Evolutionary conservation across 495 filamentous ascomycete species (phyloP).

Genomic region (Trichoderma gamsii): DNA sequence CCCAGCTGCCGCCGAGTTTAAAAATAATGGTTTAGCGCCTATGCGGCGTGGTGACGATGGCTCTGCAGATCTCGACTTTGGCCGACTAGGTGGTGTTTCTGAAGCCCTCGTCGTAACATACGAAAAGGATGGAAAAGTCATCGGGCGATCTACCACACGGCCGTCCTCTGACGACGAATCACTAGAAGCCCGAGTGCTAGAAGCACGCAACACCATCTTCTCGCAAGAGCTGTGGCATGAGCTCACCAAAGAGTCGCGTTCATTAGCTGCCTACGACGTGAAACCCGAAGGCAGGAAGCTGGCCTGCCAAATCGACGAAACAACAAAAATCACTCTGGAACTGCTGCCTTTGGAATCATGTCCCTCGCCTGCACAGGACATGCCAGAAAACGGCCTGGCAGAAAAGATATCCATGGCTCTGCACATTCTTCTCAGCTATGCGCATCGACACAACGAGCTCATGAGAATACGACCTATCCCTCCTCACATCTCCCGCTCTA

Average conservation of each 20-base stretch:
- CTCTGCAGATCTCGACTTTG: conserved; percentile 64
- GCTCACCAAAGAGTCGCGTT: conserved; percentile 71
- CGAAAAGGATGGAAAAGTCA: conserved; percentile 35
- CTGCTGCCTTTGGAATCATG: conserved; percentile 50
- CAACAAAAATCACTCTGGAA: conserved; percentile 56
- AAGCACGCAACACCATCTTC: conserved; percentile 81
- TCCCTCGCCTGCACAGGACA: conserved; percentile 22
- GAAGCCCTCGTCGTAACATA: conserved; percentile 60
- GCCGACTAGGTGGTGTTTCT: conserved; percentile 48
- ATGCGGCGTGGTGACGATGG: conserved; percentile 71
- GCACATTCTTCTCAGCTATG: conserved; percentile 63
- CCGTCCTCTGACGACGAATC: conserved; percentile 33
- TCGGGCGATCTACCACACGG: conserved; percentile 48
- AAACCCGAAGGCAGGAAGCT: conserved; percentile 52
- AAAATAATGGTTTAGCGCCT: conserved; percentile 68
- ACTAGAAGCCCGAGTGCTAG: conserved; percentile 61
- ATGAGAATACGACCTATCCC: conserved; percentile 56
- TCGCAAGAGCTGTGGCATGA: conserved; percentile 94
- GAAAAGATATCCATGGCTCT: conserved; percentile 53
- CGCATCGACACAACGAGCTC: conserved; percentile 61
- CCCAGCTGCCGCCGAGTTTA: conserved; percentile 63
- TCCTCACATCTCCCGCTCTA: conserved; percentile 42
- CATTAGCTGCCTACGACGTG: conserved; percentile 59
- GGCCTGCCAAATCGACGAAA: conserved; percentile 48
- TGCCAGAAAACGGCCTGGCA: conserved; percentile 39